Conservation (phyloP, 352 stramenopile species). For the Ochromonadaceae sp. region DNA sequence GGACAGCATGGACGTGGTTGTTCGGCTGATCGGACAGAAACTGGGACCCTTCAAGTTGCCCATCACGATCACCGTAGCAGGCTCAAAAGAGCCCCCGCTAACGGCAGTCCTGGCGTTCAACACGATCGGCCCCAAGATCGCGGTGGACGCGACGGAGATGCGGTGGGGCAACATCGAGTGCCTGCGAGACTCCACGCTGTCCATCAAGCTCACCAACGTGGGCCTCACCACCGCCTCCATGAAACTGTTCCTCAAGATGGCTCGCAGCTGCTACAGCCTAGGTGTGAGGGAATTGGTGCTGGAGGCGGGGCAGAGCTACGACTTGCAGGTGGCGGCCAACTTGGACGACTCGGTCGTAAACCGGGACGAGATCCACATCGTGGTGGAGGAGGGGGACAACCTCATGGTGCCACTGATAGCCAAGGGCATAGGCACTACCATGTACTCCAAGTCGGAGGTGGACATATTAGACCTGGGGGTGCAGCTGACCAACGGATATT, state of each 20-base stretch:
- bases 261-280: constrained; percentile 72
- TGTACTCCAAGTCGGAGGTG: constrained; percentile 62
- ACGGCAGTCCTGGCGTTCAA: constrained; percentile 58
- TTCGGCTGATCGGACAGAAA: constrained; percentile 67
- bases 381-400: constrained; percentile 64
- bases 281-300: constrained; percentile 66
- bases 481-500: constrained; percentile 68
- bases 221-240: constrained; percentile 69
- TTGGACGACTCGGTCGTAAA: constrained; percentile 77
- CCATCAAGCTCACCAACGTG: constrained; percentile 61
- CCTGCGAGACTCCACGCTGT: constrained; percentile 51
- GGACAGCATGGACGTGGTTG: constrained; percentile 44
- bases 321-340: constrained; percentile 60
- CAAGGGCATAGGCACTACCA: constrained; percentile 76
- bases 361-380: constrained; percentile 78
- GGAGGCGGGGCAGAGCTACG: constrained; percentile 47
- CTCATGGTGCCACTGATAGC: constrained; percentile 64
- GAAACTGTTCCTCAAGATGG: constrained; percentile 78
- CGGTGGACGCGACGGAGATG: constrained; percentile 49
- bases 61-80: constrained; percentile 56
- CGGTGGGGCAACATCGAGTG: constrained; percentile 75
- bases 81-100: constrained; percentile 65
- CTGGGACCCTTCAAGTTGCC: constrained; percentile 71
- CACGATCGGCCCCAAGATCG: constrained; percentile 60
- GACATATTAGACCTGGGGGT: constrained; percentile 68